These are phyloP conservation scores for Torulaspora globosa DNA, from an alignment of 1,139 yeast species.

Conservation along the genomic window DNA sequence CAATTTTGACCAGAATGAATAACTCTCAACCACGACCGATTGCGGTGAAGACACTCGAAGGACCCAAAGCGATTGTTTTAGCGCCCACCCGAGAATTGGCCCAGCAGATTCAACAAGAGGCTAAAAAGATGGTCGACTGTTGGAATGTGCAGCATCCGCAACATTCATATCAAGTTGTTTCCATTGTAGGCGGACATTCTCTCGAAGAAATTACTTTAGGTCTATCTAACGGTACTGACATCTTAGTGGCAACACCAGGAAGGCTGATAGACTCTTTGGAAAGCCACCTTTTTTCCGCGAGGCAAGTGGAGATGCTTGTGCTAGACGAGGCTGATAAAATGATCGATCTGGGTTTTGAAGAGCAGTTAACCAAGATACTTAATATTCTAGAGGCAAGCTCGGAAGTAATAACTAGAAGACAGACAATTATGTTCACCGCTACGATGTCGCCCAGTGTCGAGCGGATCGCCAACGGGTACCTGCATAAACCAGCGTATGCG, in stretches of 20 bases:
- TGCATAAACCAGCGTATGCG: slow-evolving; percentile 58
- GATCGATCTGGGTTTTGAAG: slow-evolving; percentile 94
- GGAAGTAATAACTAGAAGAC: slow-evolving; percentile 39
- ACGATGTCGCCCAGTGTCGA: slow-evolving; percentile 80
- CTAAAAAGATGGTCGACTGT: slow-evolving; percentile 47
- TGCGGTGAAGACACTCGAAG: slow-evolving; percentile 44
- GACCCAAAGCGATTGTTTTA: slow-evolving; percentile 63
- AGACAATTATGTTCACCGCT: slow-evolving; percentile 90
- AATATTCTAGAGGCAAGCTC: slow-evolving; percentile 41
- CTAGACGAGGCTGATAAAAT: slow-evolving; percentile 93
- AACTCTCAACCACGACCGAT: slow-evolving; percentile 41
- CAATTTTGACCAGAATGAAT: slow-evolving; percentile 58
- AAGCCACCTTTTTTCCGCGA: slow-evolving; percentile 55
- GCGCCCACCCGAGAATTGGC: slow-evolving; percentile 96
- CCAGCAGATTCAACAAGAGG: slow-evolving; percentile 70
- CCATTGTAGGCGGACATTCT: slow-evolving; percentile 87
- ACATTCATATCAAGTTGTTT: slow-evolving; percentile 47
- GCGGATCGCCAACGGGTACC: slow-evolving; percentile 56
- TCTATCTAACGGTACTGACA: slow-evolving; percentile 65
- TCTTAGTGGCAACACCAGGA: slow-evolving; percentile 93
- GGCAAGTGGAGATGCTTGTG: slow-evolving; percentile 62
- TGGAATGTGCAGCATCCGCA: slow-evolving; percentile 38
- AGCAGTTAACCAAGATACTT: slow-evolving; percentile 61
- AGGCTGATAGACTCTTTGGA: slow-evolving; percentile 77
- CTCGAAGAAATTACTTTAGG: slow-evolving; percentile 68